These are phyloP conservation scores for Ganoderma meredithae DNA, from an alignment of 1,284 basidiomycete genomes.

Conservation along the genomic window DNA sequence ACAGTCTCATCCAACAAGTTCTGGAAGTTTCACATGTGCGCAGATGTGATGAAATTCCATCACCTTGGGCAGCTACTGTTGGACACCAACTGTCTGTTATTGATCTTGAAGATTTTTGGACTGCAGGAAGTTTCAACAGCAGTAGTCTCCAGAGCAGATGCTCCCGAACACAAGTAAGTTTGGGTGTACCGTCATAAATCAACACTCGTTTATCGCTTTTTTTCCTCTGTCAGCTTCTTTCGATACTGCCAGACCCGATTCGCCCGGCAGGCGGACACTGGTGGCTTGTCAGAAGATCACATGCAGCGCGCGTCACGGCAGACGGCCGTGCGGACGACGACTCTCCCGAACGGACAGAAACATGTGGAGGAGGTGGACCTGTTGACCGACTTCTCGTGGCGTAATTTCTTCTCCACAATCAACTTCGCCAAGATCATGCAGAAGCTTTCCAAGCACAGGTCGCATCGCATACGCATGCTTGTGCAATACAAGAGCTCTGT, in stretches of 20 bases:
- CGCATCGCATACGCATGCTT: slow-evolving; percentile 94
- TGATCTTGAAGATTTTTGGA: slow-evolving; percentile 98
- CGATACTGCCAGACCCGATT: slow-evolving; percentile 87
- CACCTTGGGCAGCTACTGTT: slow-evolving; percentile 94
- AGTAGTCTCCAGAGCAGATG: slow-evolving; percentile 90
- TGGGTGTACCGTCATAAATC: slow-evolving; percentile 14
- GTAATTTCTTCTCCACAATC: slow-evolving; percentile 98
- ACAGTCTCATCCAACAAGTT: slow-evolving; percentile 4
- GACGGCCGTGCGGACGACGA: slow-evolving; percentile 59
- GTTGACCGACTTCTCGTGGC: slow-evolving; percentile 95
- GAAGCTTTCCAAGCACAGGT: slow-evolving; percentile 94
- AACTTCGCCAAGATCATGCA: slow-evolving; percentile 99
- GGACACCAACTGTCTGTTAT: slow-evolving; percentile 93
- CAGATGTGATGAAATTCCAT: slow-evolving; percentile 98
- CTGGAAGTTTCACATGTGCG: slow-evolving; percentile 11
- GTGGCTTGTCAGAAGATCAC: slow-evolving; percentile 59
- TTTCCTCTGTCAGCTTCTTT: slow-evolving; percentile 79
- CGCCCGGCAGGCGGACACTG: slow-evolving; percentile 64
- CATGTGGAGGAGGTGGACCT: slow-evolving; percentile 90
- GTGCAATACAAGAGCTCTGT: slow-evolving; percentile 99
- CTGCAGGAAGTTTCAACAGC: slow-evolving; percentile 89
- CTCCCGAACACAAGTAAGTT: slow-evolving; percentile 83
- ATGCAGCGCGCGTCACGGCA: slow-evolving; percentile 66
- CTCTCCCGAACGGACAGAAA: slow-evolving; percentile 72
- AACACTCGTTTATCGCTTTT: background rate